Evolutionary conservation across 306 rosid genomes (phyloP).

Genomic region (Senna siamea): DNA sequence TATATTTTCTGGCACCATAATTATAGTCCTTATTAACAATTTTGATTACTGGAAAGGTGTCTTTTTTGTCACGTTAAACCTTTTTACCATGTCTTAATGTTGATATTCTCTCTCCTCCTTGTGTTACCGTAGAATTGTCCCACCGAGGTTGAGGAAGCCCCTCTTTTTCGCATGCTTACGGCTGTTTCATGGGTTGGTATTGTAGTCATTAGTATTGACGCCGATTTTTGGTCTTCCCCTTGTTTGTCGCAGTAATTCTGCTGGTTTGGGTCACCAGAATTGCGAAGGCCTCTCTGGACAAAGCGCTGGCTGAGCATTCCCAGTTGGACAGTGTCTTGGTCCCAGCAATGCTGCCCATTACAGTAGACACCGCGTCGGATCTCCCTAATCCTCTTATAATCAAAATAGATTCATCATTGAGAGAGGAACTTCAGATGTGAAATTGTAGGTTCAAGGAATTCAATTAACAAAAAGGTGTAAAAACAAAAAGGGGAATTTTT

Average conservation of each 20-base stretch:
- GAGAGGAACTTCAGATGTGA: conserved; percentile 16
- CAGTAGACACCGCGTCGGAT: conserved; percentile 20
- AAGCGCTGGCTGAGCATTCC: conserved; percentile 52
- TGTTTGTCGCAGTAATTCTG: conserved; percentile 47
- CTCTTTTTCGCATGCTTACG: neutral
- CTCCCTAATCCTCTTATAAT: conserved; percentile 42
- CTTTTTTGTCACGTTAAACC: neutral
- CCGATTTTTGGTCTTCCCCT: neutral
- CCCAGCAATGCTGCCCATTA: conserved; percentile 15
- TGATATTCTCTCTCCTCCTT: neutral
- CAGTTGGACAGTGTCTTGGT: conserved; percentile 33
- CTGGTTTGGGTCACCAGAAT: conserved; percentile 54
- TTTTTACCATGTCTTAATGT: neutral
- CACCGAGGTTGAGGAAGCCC: neutral
- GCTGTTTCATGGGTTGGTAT: neutral
- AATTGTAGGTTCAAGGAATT: conserved; percentile 2
- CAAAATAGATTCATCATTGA: conserved; percentile 33
- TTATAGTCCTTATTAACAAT: too few species aligned
- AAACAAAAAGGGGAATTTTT: neutral
- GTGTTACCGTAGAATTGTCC: neutral
- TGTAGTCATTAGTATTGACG: neutral
- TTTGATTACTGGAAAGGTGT: neutral
- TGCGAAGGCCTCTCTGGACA: conserved; percentile 59
- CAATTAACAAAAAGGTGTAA: neutral
- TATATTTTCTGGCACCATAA: too few species aligned